Evolutionary conservation across 495 filamentous ascomycete genomes (phyloP).

Genomic region (Xylaria scruposa): DNA sequence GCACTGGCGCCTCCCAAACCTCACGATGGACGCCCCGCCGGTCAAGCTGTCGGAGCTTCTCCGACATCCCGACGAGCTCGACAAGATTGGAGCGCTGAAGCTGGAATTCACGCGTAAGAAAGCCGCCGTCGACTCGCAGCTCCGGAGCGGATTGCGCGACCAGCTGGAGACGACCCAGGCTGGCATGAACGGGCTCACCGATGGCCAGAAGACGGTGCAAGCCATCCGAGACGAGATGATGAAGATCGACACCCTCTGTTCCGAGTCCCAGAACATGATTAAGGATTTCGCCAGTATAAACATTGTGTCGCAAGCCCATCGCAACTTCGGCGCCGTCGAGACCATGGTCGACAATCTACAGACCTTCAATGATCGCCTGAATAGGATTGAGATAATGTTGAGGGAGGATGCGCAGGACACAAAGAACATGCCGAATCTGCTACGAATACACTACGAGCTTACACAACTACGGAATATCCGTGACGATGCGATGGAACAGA

Average conservation of each 20-base stretch:
- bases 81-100: conserved; percentile 90
- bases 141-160: conserved; percentile 83
- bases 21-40: conserved; percentile 60
- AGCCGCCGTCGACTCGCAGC: conserved; percentile 82
- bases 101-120: conserved; percentile 96
- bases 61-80: conserved; percentile 82
- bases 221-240: conserved; percentile 96
- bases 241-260: conserved; percentile 97
- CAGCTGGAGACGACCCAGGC: conserved; percentile 91
- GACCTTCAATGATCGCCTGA: conserved; percentile 78
- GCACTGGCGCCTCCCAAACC: conserved; percentile 34
- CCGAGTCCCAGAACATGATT: conserved; percentile 94
- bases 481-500: conserved; percentile 96
- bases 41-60: conserved; percentile 78
- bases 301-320: conserved; percentile 87
- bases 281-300: conserved; percentile 97
- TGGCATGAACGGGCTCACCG: conserved; percentile 83
- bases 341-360: conserved; percentile 90
- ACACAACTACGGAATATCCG: conserved; percentile 90
- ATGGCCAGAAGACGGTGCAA: conserved; percentile 86
- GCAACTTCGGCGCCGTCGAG: conserved; percentile 91
- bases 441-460: conserved; percentile 87
- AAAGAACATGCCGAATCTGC: conserved; percentile 90
- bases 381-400: conserved; percentile 75
- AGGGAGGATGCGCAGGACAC: conserved; percentile 79